Percentiles rank a stretch among this genome's conserved stretches.
Conservation (phyloP, 306 rosid species). For the Prunus dulcis region DNA sequence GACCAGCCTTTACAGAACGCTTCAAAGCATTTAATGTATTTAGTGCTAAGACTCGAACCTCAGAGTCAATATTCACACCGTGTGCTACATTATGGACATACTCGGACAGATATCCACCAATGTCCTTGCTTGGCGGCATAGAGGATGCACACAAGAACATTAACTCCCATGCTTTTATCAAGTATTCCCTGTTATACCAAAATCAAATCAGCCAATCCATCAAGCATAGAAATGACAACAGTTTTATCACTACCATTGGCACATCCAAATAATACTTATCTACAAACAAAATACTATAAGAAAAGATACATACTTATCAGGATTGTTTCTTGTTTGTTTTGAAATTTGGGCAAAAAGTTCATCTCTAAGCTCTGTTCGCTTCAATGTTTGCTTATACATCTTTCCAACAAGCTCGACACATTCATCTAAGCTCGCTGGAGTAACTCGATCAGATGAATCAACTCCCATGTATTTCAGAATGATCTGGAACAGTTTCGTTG, state of each 20-base stretch:
- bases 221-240: conserved; percentile 12
- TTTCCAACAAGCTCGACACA: conserved; percentile 77
- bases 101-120: conserved; percentile 80
- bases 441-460: conserved; percentile 70
- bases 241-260: conserved; percentile 7
- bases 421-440: conserved; percentile 70
- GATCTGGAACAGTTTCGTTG: conserved; percentile 76
- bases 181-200: conserved; percentile 55
- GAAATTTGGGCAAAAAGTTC: conserved; percentile 91
- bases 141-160: conserved; percentile 86
- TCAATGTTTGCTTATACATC: conserved; percentile 84
- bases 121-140: conserved; percentile 96
- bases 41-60: conserved; percentile 69
- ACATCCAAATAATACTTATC: conserved; percentile 14
- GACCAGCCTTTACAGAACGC: conserved; percentile 91
- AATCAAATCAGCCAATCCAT: conserved; percentile 15
- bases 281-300: background rate
- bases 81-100: conserved; percentile 78
- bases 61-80: conserved; percentile 53
- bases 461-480: conserved; percentile 90
- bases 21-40: conserved; percentile 82
- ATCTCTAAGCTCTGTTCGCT: conserved; percentile 88
- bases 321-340: conserved; percentile 90
- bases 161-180: conserved; percentile 93
- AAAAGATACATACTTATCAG: conserved; percentile 60